Evolutionary conservation across 2,329 filamentous ascomycete genomes (phyloP).

Genomic region (Lachnellula arida): DNA sequence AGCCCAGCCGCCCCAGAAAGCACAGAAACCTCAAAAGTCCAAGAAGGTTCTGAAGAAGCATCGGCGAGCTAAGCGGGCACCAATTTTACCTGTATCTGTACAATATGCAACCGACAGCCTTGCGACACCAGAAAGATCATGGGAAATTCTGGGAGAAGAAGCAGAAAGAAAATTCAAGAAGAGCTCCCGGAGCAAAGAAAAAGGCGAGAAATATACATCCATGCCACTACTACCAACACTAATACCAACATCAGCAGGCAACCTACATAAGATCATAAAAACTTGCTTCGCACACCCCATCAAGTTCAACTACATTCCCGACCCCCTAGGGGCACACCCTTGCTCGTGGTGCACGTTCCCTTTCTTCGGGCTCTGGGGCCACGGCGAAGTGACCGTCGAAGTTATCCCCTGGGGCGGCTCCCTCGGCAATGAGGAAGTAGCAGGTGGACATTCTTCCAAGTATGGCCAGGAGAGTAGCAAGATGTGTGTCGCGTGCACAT

Average conservation of each 20-base stretch:
- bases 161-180: neutral
- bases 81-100: neutral
- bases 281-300: constrained; percentile 29
- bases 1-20: neutral
- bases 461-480: constrained; percentile 12
- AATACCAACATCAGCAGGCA: neutral
- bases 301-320: constrained; percentile 23
- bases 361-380: constrained; percentile 26
- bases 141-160: neutral
- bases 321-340: constrained; percentile 2
- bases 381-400: constrained; percentile 14
- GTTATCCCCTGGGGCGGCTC: constrained; percentile 13
- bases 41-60: neutral
- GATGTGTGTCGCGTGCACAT: constrained; percentile 28
- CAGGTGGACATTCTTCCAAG: constrained; percentile 10
- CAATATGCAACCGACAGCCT: neutral
- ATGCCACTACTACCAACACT: neutral
- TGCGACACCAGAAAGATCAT: neutral
- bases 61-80: neutral
- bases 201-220: neutral
- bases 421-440: constrained; percentile 22
- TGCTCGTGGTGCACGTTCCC: constrained; percentile 24
- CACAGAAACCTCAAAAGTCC: neutral
- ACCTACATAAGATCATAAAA: constrained; percentile 12
- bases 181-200: neutral